Base-by-base conservation (phyloP, 1,284 basidiomycete genomes). In the Hortiboletus rubellus region DNA sequence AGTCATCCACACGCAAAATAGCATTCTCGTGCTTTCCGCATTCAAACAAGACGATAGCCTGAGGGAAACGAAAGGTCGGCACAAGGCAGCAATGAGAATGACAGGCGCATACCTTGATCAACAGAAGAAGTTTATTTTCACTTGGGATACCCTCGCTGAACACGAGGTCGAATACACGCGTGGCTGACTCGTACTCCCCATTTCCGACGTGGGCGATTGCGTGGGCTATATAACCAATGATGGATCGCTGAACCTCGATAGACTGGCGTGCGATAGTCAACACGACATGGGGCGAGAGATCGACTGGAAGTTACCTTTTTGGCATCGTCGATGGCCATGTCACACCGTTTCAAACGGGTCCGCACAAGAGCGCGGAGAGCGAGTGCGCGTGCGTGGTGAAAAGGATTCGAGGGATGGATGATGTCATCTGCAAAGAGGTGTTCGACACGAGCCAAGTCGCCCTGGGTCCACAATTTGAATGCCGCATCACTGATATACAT, bases 351-450 rank as follows among this genome's bases (percentile, higher is more conserved):
- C 11, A 27, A 27, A 27, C 27, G 27, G 27, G 1, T 27, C 27
- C 27, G 27, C 27, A 27, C 27, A 27, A 27, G n/a, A 14, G 47
- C 36, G 5, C 47, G 47, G 3, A 31, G 36, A 40, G 47, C 47
- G 7, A 40, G 47, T 15, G 37, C 37, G 10, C 27, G 40, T 24
- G 40, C 37, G 10, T 7, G 36, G 11, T 38, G 24, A n/a, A 14
- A 22, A 10, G 31, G 6, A 24, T 41, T n/a, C 12, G 37, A 53
- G 18, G 9, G 24, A 24, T 31, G 14, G 27, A 10, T 1, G 5
- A 57, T 46, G 14, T 61, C 43, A n/a, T 38, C 30, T 3, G 46
- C 57, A 14, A 59, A 22, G 5, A 58, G 47, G 33, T 49, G 42
- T 24, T 46, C 51, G 5, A 18, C 37, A 1, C 27, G 27, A 27